phyloP scores from a whole-genome alignment of 148 eudicot species.

The Rhododendron williamsianum region DNA sequence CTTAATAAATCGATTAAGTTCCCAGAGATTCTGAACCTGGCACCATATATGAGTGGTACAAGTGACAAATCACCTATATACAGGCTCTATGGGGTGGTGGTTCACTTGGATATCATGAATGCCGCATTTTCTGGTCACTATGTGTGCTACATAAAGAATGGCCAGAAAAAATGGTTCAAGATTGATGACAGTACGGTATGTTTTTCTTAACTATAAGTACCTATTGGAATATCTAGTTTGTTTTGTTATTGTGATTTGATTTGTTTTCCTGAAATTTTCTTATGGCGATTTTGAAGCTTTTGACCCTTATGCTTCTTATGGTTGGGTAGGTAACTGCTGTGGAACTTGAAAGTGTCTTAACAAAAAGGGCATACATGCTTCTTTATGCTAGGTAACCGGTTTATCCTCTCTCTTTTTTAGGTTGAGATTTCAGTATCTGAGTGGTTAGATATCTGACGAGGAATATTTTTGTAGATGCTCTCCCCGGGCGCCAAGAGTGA shows the following conservation, averaged over 20 bases:
- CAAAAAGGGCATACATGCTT: slow-evolving; percentile 81
- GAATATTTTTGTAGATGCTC: slow-evolving; percentile 51
- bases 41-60: slow-evolving; percentile 71
- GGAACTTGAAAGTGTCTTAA: slow-evolving; percentile 55
- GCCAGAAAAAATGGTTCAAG: slow-evolving; percentile 74
- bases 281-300: neutral
- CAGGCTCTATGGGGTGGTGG: slow-evolving; percentile 77
- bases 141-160: slow-evolving; percentile 70
- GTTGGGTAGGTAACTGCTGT: slow-evolving; percentile 55
- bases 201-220: neutral
- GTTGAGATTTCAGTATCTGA: neutral
- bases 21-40: slow-evolving; percentile 68
- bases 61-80: slow-evolving; percentile 65
- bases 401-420: neutral
- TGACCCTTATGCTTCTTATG: slow-evolving; percentile 4
- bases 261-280: neutral
- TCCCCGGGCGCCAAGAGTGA: slow-evolving; percentile 77
- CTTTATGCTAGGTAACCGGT: slow-evolving; percentile 65
- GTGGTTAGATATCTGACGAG: neutral
- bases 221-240: neutral
- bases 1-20: slow-evolving; percentile 66
- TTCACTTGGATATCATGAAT: slow-evolving; percentile 86
- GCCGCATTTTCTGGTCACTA: slow-evolving; percentile 84
- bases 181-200: slow-evolving; percentile 76
- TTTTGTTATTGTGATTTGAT: neutral